A percentile compares a stretch with the other conserved stretches of the same genome.
phyloP scores from a whole-genome alignment of 2,329 filamentous ascomycete genomes.

The Ophiostoma ulmi region DNA sequence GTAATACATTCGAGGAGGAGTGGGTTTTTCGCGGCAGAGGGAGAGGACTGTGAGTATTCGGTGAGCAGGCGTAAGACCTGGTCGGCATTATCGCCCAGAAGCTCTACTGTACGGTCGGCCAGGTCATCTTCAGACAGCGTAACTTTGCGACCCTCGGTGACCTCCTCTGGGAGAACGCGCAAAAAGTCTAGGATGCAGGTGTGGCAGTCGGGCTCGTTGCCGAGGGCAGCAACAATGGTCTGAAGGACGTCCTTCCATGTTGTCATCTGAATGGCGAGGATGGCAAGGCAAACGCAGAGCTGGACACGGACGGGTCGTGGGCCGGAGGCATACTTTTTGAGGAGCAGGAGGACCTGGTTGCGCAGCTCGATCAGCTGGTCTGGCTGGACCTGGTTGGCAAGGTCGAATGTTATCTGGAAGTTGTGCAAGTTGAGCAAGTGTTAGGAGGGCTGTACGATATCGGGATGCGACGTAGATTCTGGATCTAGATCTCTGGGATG shows the following conservation, averaged over 20 bases:
- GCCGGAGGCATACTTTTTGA: constrained; percentile 75
- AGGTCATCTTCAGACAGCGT: constrained; percentile 98
- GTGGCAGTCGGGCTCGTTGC: constrained; percentile 69
- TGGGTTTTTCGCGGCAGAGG: constrained; percentile 71
- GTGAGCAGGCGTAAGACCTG: constrained; percentile 83
- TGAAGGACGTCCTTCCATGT: constrained; percentile 90
- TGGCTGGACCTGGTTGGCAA: constrained; percentile 74
- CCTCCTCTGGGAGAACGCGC: constrained; percentile 94
- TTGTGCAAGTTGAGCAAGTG: constrained; percentile 4
- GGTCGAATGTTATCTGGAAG: constrained; percentile 85
- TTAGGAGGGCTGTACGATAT: constrained; percentile 18
- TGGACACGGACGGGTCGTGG: constrained; percentile 84
- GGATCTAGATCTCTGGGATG: constrained; percentile 25
- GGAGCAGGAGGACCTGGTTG: constrained; percentile 73
- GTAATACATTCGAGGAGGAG: constrained; percentile 92
- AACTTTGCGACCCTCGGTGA: constrained; percentile 98
- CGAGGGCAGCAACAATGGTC: constrained; percentile 72
- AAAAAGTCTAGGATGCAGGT: constrained; percentile 92
- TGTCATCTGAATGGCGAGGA: constrained; percentile 92
- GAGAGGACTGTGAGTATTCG: constrained; percentile 74
- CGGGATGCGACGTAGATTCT: constrained; percentile 12
- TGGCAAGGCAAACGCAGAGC: constrained; percentile 89
- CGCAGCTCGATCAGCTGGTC: constrained; percentile 71
- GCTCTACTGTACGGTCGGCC: constrained; percentile 73
- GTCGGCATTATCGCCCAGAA: constrained; percentile 83